A percentile compares a stretch with the other conserved stretches of the same genome.
phyloP scores from a whole-genome alignment of 2,329 filamentous ascomycete genomes.

The Penicillium sp. region DNA sequence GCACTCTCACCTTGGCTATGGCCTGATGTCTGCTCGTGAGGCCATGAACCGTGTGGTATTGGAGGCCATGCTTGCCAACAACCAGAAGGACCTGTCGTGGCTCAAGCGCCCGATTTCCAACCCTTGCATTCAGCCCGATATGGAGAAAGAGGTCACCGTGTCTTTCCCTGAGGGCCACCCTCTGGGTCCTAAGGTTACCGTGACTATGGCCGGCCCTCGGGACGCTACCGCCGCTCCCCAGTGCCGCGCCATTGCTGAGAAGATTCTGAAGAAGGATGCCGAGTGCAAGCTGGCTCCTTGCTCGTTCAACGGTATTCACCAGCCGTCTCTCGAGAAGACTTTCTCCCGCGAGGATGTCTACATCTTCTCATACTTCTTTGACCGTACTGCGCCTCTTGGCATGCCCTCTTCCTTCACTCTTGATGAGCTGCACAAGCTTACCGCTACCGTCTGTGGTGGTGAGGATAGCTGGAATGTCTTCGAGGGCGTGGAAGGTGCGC shows the following conservation, averaged over 20 bases:
- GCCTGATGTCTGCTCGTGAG: constrained; percentile 91
- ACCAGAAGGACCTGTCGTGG: constrained; percentile 67
- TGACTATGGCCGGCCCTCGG: constrained; percentile 86
- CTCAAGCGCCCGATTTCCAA: constrained; percentile 71
- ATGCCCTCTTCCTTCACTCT: constrained; percentile 99
- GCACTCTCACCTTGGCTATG: constrained; percentile 96
- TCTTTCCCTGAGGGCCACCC: constrained; percentile 67
- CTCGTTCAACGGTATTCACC: constrained; percentile 97
- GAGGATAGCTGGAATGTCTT: constrained; percentile 80
- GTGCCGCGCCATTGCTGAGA: constrained; percentile 87
- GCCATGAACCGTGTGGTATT: constrained; percentile 78
- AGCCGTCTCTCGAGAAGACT: constrained; percentile 88
- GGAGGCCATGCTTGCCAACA: constrained; percentile 67
- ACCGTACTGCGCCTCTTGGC: constrained; percentile 87
- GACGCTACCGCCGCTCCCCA: constrained; percentile 71
- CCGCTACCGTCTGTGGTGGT: constrained; percentile 81
- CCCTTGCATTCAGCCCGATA: constrained; percentile 83
- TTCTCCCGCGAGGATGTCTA: constrained; percentile 90
- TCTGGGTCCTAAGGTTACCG: constrained; percentile 64
- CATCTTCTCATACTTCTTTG: constrained; percentile 97
- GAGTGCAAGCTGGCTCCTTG: constrained; percentile 84
- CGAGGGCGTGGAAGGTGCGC: constrained; percentile 70
- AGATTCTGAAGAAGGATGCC: constrained; percentile 83
- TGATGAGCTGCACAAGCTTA: constrained; percentile 82
- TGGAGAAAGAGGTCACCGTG: constrained; percentile 72